Evolutionary conservation across 345 rosid species (phyloP).

Genomic region (Cochlearia excelsa): DNA sequence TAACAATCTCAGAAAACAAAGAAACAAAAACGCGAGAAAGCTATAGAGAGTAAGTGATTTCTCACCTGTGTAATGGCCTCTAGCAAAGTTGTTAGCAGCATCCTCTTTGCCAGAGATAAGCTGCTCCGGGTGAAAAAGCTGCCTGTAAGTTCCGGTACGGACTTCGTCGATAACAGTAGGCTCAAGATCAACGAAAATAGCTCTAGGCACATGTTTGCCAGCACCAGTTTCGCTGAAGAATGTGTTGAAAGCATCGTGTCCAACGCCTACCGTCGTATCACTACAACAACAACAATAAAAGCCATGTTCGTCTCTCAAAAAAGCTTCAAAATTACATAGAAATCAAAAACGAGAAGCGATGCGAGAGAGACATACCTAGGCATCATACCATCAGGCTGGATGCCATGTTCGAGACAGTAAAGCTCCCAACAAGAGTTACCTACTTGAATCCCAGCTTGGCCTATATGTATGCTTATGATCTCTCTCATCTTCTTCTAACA

Average conservation of each 20-base stretch:
- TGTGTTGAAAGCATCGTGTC: constrained; percentile 34
- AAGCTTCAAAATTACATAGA: not conserved
- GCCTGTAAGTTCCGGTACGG: constrained; percentile 44
- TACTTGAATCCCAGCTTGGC: constrained; percentile 57
- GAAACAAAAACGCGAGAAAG: too few relatives aligned
- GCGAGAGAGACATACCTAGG: constrained; percentile 41
- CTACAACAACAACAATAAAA: not conserved
- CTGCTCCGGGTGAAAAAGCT: constrained; percentile 75
- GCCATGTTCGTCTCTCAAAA: constrained; percentile 16
- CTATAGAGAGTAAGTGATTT: not conserved
- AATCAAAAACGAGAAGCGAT: not conserved
- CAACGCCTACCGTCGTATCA: constrained; percentile 33
- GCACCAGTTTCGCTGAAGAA: constrained; percentile 38
- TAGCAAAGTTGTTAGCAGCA: constrained; percentile 68
- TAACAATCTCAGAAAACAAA: too few relatives aligned
- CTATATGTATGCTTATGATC: constrained; percentile 60
- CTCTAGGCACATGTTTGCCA: constrained; percentile 34
- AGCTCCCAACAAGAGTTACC: too few relatives aligned
- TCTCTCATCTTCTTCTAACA: constrained; percentile 45
- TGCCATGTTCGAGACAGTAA: constrained; percentile 44
- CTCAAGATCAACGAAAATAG: constrained; percentile 34
- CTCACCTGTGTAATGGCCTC: constrained; percentile 66
- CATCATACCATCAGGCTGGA: constrained; percentile 63
- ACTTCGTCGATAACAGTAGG: constrained; percentile 36
- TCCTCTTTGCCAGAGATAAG: constrained; percentile 72